Base-by-base conservation (phyloP, 2,329 filamentous ascomycete species). In the Ophiostoma sp. region DNA sequence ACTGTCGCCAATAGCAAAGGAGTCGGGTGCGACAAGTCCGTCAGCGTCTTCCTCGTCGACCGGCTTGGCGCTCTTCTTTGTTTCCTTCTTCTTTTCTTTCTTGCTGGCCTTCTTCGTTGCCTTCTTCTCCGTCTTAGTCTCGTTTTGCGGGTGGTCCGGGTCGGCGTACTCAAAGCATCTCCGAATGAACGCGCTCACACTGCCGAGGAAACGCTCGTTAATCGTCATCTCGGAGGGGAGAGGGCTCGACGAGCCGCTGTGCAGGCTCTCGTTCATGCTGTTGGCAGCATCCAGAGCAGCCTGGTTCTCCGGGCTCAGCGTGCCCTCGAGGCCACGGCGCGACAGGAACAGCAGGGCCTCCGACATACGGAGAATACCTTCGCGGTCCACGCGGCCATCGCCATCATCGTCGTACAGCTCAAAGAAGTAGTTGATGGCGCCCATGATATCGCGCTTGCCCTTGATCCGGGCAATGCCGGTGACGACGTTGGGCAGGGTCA, bases 121-220 rank as follows among this genome's bases (percentile, higher is more conserved):
- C 48, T 66, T 70, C 59, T 70, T 22, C 52, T 82, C 82, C 74
- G 36, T 17, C 61, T 66, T 66, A 5, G 22, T 45, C 25, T 89
- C 86, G 76, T 90, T 87, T 80, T 87, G 86, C 0, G 92, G 90
- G 76, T 93, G 91, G 79, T 97, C 95, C 0, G 96, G 95, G 79
- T 99, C 96, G 6, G 96, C 96, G 79, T 99, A 99, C 82, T 99
- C 96, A 77, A 99, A 99, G 82, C 96, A 99, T 74, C 96, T 89
- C 76, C 95, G 89, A 74, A 98, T 99, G 80, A 99, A 99, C 2
- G 94, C 94, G 77, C 94, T 97, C 70, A 99, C 94, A 75, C 95
- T 97, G 75, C 92, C 93, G 33, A 99, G 84, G 79, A 99, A 98
- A 71, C 91, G 89, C 81, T 98, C 96, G 76, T 97, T 96, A 55